These are phyloP conservation scores for Petunia secreta DNA, from an alignment of 257 asterid species.

Conservation along the genomic window DNA sequence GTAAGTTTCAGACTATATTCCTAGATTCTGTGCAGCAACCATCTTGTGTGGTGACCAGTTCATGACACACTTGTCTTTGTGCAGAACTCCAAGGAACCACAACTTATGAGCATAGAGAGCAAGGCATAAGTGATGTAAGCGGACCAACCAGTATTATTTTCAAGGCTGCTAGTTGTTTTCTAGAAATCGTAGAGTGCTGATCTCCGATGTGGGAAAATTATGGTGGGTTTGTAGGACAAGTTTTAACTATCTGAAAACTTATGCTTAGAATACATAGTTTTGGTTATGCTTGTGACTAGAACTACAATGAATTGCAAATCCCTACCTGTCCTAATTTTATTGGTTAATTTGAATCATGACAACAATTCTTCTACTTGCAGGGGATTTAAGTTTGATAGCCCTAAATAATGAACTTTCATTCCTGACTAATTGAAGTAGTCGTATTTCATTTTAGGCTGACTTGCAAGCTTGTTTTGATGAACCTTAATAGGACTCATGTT, in stretches of 20 bases:
- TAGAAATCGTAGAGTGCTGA: neutral
- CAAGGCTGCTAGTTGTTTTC: neutral
- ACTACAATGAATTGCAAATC: no score
- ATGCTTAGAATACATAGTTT: no score
- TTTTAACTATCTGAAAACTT: neutral
- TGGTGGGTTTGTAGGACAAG: neutral
- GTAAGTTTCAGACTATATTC: conserved; percentile 28
- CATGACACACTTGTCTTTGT: neutral
- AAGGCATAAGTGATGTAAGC: conserved; percentile 43
- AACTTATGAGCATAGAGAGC: conserved; percentile 59
- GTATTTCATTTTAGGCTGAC: no score
- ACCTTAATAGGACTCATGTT: no score
- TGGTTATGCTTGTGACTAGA: no score
- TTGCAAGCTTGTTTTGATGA: no score
- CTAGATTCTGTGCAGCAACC: neutral
- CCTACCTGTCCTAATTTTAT: neutral
- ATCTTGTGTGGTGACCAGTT: neutral
- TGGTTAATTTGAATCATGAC: neutral
- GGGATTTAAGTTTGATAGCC: no score
- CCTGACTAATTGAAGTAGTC: no score
- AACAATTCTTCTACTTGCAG: no score
- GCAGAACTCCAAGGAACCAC: conserved; percentile 53
- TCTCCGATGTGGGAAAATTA: neutral
- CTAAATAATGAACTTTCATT: no score
- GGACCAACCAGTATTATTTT: neutral